Percentiles rank a stretch among this genome's conserved stretches.
These are phyloP conservation scores for Colletotrichum scovillei DNA, from an alignment of 2,329 filamentous ascomycete genomes.

Conservation along the genomic window DNA sequence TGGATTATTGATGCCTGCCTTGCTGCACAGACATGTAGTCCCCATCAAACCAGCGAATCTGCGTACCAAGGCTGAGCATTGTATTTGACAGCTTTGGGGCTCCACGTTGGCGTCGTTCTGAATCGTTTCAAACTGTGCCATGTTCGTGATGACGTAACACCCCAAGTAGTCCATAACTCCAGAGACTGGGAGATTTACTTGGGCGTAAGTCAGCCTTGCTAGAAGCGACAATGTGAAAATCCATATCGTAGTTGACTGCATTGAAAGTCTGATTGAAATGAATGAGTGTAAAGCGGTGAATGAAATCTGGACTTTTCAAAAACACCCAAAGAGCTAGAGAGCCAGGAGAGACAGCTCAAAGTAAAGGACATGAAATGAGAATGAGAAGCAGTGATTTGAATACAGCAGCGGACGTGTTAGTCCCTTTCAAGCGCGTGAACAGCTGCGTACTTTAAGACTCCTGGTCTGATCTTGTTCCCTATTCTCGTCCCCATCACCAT, in stretches of 20 bases:
- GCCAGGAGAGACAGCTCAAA: not conserved
- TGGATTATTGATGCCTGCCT: not conserved
- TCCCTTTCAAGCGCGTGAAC: not conserved
- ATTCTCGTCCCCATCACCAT: no score
- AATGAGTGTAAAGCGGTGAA: not conserved
- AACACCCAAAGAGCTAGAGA: not conserved
- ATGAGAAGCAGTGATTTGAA: not conserved
- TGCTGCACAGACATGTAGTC: not conserved
- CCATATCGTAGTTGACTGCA: not conserved
- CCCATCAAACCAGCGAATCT: not conserved
- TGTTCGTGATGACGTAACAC: not conserved
- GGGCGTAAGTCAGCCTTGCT: not conserved
- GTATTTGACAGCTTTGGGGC: not conserved
- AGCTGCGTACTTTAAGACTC: not conserved
- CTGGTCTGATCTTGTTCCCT: not conserved
- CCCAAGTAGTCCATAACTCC: not conserved
- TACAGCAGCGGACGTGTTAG: not conserved
- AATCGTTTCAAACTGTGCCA: not conserved
- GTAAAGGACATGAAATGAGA: not conserved
- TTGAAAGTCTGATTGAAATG: not conserved
- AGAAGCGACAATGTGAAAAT: not conserved
- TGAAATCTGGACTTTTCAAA: not conserved
- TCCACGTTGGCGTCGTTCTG: not conserved
- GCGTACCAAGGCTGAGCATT: not conserved
- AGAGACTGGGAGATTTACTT: not conserved